These are phyloP conservation scores for Trichoderma breve DNA, from an alignment of 2,329 filamentous ascomycete species.

Conservation along the genomic window DNA sequence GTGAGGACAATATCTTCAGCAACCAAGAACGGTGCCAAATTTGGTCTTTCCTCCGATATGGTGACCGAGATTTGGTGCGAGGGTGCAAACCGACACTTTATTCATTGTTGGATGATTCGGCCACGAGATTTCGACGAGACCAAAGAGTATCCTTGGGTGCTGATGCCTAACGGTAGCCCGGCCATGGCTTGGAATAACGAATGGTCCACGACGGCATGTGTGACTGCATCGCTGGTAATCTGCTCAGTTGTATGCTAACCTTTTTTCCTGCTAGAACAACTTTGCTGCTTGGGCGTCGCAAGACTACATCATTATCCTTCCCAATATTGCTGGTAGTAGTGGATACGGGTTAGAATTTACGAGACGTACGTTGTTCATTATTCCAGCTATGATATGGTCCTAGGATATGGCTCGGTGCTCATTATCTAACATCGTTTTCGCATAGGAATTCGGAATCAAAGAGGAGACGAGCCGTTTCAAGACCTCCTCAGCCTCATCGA, in stretches of 20 bases:
- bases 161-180: slow-evolving; percentile 42
- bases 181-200: slow-evolving; percentile 50
- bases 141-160: slow-evolving; percentile 38
- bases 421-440: neutral
- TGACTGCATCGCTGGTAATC: neutral
- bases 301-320: slow-evolving; percentile 58
- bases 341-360: slow-evolving; percentile 50
- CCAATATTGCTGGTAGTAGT: slow-evolving; percentile 57
- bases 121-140: slow-evolving; percentile 38
- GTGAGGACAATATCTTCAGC: slow-evolving; percentile 32
- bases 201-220: slow-evolving; percentile 46
- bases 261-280: slow-evolving; percentile 44
- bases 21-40: slow-evolving; percentile 32
- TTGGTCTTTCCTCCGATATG: slow-evolving; percentile 37
- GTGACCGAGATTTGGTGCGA: slow-evolving; percentile 42
- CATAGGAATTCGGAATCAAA: slow-evolving; percentile 49
- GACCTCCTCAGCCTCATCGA: slow-evolving; percentile 55
- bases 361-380: slow-evolving; percentile 12
- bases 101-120: slow-evolving; percentile 42
- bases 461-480: slow-evolving; percentile 54
- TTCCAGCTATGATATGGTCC: no score
- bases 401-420: neutral
- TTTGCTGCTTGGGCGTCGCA: slow-evolving; percentile 57
- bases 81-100: slow-evolving; percentile 34
- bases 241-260: neutral